Evolutionary conservation across 345 rosid genomes (phyloP).

Genomic region (Mercurialis annua): DNA sequence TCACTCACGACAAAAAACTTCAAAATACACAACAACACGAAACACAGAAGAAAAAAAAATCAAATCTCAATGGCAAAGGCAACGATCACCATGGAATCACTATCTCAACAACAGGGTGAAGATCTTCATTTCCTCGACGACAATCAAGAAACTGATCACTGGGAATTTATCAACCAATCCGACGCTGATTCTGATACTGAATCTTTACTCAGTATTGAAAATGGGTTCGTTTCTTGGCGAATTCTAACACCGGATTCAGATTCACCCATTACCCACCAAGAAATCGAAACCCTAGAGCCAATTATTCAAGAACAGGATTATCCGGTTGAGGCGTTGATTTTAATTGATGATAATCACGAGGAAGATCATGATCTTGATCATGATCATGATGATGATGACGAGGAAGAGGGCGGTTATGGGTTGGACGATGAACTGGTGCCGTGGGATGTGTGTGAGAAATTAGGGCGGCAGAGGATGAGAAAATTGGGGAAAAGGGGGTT

Average conservation of each 20-base stretch:
- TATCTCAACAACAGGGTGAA: not conserved
- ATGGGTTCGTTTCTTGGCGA: slow-evolving; percentile 29
- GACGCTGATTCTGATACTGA: slow-evolving; percentile 33
- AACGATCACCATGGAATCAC: not conserved
- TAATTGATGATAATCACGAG: not conserved
- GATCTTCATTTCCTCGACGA: slow-evolving; percentile 15
- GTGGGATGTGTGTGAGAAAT: slow-evolving; percentile 32
- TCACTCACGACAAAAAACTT: not conserved
- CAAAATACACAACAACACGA: not conserved
- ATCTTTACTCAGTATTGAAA: slow-evolving; percentile 19
- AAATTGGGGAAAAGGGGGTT: slow-evolving; percentile 49
- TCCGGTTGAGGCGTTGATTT: not conserved
- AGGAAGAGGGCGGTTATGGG: slow-evolving; percentile 22
- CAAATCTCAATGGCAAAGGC: not conserved
- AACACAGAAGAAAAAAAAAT: no score
- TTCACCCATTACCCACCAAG: not conserved
- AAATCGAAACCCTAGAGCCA: not conserved
- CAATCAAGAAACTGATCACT: slow-evolving; percentile 19
- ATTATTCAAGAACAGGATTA: not conserved
- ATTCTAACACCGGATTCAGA: not conserved
- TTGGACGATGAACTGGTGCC: slow-evolving; percentile 51
- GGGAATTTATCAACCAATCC: slow-evolving; percentile 40
- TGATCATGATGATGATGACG: slow-evolving; percentile 15
- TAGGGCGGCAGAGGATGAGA: slow-evolving; percentile 50
- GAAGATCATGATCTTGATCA: not conserved